Conservation (phyloP, 495 filamentous ascomycete genomes). For the Choiromyces venosus region DNA sequence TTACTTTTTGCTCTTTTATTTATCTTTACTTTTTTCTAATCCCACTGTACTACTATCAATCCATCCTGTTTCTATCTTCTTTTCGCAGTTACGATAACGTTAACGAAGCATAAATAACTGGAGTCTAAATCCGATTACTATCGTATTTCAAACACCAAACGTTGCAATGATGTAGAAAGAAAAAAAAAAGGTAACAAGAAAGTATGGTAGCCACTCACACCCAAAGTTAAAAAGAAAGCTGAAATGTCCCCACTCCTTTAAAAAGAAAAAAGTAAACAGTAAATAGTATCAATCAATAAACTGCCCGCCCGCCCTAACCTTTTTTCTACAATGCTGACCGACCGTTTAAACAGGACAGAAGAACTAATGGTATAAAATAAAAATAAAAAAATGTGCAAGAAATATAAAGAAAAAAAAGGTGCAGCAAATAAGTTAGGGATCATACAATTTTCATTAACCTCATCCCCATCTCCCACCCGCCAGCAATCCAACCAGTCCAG, state of each 20-base stretch:
- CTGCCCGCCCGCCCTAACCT: background rate
- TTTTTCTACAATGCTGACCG: background rate
- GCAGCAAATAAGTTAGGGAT: background rate
- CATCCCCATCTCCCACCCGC: background rate
- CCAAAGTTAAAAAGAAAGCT: background rate
- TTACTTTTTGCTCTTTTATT: slow-evolving; percentile 15
- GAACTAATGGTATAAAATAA: background rate
- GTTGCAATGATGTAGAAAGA: too few species aligned
- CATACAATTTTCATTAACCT: background rate
- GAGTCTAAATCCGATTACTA: background rate
- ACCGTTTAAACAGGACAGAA: background rate
- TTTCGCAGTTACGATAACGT: too few species aligned
- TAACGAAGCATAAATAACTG: too few species aligned
- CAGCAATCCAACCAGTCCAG: too few species aligned
- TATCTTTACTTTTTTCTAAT: too few species aligned
- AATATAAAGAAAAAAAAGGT: background rate
- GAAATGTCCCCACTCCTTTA: background rate
- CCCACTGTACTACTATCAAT: too few species aligned
- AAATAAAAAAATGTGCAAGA: background rate
- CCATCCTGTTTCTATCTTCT: too few species aligned
- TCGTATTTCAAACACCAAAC: background rate
- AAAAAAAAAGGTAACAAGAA: background rate
- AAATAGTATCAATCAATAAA: background rate
- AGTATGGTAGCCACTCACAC: background rate
- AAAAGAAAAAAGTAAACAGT: background rate